These are phyloP conservation scores for Talaromyces adpressus DNA, from an alignment of 495 filamentous ascomycete genomes.

Conservation along the genomic window DNA sequence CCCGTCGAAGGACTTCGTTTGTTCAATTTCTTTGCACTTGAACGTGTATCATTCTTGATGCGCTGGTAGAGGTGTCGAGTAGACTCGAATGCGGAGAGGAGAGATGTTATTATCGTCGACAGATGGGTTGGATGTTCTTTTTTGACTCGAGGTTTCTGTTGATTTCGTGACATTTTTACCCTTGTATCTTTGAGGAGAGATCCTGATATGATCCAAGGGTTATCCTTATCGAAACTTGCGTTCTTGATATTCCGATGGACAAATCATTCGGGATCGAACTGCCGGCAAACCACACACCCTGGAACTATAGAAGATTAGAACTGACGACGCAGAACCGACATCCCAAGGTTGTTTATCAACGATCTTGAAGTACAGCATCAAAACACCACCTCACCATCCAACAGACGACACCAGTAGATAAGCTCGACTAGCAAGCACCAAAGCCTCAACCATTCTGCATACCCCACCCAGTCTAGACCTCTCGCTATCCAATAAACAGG, in stretches of 20 bases:
- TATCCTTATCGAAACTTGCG: no score
- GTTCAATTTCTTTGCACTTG: background rate
- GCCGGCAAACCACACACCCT: no score
- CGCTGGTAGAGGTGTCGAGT: constrained; percentile 1
- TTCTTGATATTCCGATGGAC: no score
- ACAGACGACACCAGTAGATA: background rate
- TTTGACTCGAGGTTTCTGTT: background rate
- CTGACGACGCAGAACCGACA: no score
- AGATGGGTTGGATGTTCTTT: background rate
- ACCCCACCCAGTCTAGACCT: background rate
- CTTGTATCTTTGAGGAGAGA: background rate
- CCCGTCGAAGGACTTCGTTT: background rate
- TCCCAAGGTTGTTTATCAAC: no score
- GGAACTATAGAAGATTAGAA: no score
- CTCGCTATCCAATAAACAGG: background rate
- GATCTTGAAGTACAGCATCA: background rate
- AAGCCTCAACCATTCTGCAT: background rate
- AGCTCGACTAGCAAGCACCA: background rate
- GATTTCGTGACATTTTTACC: background rate
- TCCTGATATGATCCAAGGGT: background rate
- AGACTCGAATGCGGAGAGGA: constrained; percentile 3
- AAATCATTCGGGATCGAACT: no score
- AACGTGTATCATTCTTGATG: background rate
- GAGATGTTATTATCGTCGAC: background rate
- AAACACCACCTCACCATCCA: background rate